Percentiles rank a stretch among this genome's conserved stretches.
Conservation (phyloP, 345 rosid genomes). For the Triadica sebifera region DNA sequence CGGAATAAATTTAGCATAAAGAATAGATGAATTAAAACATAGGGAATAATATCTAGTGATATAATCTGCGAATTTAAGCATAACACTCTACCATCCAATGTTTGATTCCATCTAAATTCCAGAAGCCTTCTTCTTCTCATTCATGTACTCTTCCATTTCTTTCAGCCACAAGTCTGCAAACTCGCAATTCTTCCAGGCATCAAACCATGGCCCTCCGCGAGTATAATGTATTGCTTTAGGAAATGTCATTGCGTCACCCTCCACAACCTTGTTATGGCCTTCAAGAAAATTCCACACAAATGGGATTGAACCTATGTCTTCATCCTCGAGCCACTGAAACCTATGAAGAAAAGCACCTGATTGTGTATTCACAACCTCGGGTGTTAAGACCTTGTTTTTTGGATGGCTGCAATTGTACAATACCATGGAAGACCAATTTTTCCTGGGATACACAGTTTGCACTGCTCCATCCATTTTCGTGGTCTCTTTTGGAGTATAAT, state of each 20-base stretch:
- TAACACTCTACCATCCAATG: not conserved
- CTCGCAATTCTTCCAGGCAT: slow-evolving; percentile 88
- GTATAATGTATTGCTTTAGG: slow-evolving; percentile 93
- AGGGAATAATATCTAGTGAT: not conserved
- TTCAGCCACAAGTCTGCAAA: slow-evolving; percentile 88
- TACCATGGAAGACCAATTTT: slow-evolving; percentile 99
- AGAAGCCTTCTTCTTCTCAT: slow-evolving; percentile 9
- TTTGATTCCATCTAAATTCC: not conserved
- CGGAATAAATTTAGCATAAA: not conserved
- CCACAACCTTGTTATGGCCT: slow-evolving; percentile 78
- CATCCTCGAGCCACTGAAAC: slow-evolving; percentile 94
- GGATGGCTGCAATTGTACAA: slow-evolving; percentile 90
- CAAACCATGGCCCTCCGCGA: slow-evolving; percentile 98
- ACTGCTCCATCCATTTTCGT: slow-evolving; percentile 97
- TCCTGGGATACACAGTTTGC: slow-evolving; percentile 90
- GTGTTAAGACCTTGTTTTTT: slow-evolving; percentile 68
- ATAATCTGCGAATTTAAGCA: not conserved
- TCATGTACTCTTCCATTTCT: slow-evolving; percentile 59
- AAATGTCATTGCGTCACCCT: slow-evolving; percentile 51
- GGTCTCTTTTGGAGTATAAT: slow-evolving; percentile 83
- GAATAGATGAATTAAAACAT: slow-evolving; percentile 1
- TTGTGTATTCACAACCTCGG: slow-evolving; percentile 67
- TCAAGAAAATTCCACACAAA: slow-evolving; percentile 95
- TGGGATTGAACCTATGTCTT: slow-evolving; percentile 80
- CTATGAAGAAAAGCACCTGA: slow-evolving; percentile 89